Evolutionary conservation across 2,329 filamentous ascomycete species (phyloP), one percentile per base, ranked within the genome.

Genomic region (Microcyclospora tardicrescens): DNA sequence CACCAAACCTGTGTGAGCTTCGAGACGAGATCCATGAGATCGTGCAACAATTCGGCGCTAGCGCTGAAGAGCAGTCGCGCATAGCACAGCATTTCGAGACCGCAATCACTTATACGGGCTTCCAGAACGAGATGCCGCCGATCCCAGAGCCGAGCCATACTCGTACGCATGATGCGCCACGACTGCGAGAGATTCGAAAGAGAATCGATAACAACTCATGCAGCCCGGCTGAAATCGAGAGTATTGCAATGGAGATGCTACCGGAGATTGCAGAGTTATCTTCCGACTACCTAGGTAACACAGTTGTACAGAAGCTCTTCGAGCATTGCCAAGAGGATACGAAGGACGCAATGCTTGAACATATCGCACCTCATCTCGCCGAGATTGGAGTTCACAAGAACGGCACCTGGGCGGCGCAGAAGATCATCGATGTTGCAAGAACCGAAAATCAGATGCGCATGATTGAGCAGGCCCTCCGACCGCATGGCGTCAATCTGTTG

Each of bases 361-460:
- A 87, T 56, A 93, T 98, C 53, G 77, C 83, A 2, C 87, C 89
- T 41, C 87, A 95, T 57, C 74, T 96, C 58, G 86, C 89, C 16
- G 87, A 96, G 63, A 95, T 96, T 62, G 91, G 91, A 52, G 79
- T 95, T 6, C 91, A 98, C 72, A 98, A 98, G 74, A 98, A 98
- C 55, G 91, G 91, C 45, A 98, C 91, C 1, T 98, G 91, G 91
- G 91, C 91, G 39, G 91, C 91, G 1, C 91, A 98, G 64, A 98
- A 96, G 72, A 96, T 98, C 55, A 96, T 98, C 50, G 89, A 96
- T 54, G 85, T 94, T 6, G 89, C 86, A 60, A 85, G 91, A 63
- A 85, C 82, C 1, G 77, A 81, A 5, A 67, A 69, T 31, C 87
- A 96, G 63, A 89, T 91, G 79, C 66, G 69, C 34, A 67, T 85